phyloP scores from a whole-genome alignment of 2,329 filamentous ascomycete species.

The Aspergillus sp. region DNA sequence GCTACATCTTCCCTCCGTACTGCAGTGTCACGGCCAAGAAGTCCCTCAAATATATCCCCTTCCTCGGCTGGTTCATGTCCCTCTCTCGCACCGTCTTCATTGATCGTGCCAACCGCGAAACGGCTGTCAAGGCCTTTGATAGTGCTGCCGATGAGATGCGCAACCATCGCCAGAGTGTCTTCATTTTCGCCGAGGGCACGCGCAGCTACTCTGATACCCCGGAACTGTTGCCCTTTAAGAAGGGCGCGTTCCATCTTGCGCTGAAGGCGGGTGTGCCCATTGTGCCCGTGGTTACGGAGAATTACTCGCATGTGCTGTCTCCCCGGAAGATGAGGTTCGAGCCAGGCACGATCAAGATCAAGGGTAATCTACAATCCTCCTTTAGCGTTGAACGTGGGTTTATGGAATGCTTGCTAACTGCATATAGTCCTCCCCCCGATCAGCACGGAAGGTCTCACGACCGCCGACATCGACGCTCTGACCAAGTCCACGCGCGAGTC shows the following conservation, averaged over 20 bases:
- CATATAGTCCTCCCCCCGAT: slow-evolving; percentile 75
- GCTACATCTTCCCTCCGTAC: slow-evolving; percentile 83
- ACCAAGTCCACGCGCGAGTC: slow-evolving; percentile 67
- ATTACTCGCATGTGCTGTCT: slow-evolving; percentile 74
- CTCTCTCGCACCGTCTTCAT: slow-evolving; percentile 92
- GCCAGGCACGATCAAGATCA: slow-evolving; percentile 70
- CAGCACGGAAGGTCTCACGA: slow-evolving; percentile 69
- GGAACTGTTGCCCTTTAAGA: slow-evolving; percentile 91
- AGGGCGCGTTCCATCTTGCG: slow-evolving; percentile 95
- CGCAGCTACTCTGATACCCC: slow-evolving; percentile 84
- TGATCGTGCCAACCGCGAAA: slow-evolving; percentile 80
- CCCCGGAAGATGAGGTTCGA: slow-evolving; percentile 67
- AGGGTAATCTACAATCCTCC: too few relatives aligned
- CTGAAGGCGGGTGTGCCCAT: slow-evolving; percentile 92
- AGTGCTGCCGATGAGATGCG: slow-evolving; percentile 80
- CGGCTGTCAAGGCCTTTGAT: slow-evolving; percentile 81
- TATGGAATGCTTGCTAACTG: too few relatives aligned
- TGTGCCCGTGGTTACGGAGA: slow-evolving; percentile 79
- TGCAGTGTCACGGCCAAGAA: slow-evolving; percentile 93
- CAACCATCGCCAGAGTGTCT: slow-evolving; percentile 62
- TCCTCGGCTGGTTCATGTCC: slow-evolving; percentile 93
- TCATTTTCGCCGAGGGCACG: slow-evolving; percentile 74
- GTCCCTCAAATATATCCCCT: slow-evolving; percentile 73
- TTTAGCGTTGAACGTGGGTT: too few relatives aligned
- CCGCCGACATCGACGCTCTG: slow-evolving; percentile 76